Evolutionary conservation across 768 basidiomycete genomes (phyloP).

Genomic region (Russula brevipes): DNA sequence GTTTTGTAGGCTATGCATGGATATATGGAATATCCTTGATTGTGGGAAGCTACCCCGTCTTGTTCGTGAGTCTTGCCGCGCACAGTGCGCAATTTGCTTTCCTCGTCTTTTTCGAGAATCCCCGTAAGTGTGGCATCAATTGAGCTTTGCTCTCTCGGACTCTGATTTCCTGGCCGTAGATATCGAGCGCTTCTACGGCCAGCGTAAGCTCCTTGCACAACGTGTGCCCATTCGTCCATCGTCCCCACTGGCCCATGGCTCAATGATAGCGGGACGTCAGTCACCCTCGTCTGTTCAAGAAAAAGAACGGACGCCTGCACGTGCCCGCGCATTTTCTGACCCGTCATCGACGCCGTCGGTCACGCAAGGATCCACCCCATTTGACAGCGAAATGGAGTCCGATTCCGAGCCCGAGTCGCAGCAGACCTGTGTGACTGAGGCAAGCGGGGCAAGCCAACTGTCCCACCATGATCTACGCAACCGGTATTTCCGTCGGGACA

Average conservation of each 20-base stretch:
- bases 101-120: conserved; percentile 93
- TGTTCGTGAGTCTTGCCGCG: conserved; percentile 90
- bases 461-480: conserved; percentile 89
- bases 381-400: conserved; percentile 56
- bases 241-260: conserved; percentile 18
- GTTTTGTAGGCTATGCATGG: conserved; percentile 77
- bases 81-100: conserved; percentile 97
- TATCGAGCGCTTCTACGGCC: conserved; percentile 90
- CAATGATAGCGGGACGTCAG: conserved; percentile 30
- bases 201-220: conserved; percentile 83
- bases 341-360: conserved; percentile 48
- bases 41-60: conserved; percentile 79
- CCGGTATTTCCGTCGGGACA: conserved; percentile 86
- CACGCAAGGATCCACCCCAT: conserved; percentile 69
- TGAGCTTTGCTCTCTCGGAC: background rate
- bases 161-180: conserved; percentile 44
- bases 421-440: conserved; percentile 3
- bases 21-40: conserved; percentile 95
- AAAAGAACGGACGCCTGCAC: background rate
- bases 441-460: conserved; percentile 9
- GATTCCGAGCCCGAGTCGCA: conserved; percentile 36
- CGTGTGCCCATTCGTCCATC: conserved; percentile 56
- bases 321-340: conserved; percentile 22
- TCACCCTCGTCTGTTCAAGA: background rate
- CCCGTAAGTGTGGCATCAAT: conserved; percentile 55